Conservation (phyloP, 768 basidiomycete genomes). For the Glaciozyma antarctica region DNA sequence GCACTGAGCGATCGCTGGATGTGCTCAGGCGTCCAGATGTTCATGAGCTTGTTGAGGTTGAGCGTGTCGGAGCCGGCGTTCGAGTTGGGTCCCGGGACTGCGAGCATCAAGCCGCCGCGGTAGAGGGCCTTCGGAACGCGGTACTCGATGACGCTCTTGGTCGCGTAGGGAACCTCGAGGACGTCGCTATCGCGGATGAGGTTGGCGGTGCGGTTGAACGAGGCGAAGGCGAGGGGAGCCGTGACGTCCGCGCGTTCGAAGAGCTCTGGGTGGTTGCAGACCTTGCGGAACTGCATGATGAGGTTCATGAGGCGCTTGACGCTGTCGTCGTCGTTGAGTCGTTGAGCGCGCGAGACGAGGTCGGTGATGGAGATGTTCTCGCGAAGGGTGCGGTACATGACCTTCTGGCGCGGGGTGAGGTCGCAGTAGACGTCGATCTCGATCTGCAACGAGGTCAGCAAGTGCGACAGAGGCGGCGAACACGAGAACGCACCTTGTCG, state of each 20-base stretch:
- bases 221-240: slow-evolving; percentile 80
- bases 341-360: slow-evolving; percentile 82
- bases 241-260: slow-evolving; percentile 95
- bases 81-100: slow-evolving; percentile 54
- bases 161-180: slow-evolving; percentile 71
- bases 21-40: slow-evolving; percentile 83
- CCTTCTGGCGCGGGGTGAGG: slow-evolving; percentile 81
- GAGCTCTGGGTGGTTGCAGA: slow-evolving; percentile 95
- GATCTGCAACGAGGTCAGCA: slow-evolving; percentile 51
- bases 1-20: slow-evolving; percentile 60
- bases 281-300: slow-evolving; percentile 99
- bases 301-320: slow-evolving; percentile 95
- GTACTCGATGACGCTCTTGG: slow-evolving; percentile 75
- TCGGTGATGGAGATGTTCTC: slow-evolving; percentile 92
- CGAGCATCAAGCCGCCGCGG: slow-evolving; percentile 61
- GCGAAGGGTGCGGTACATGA: slow-evolving; percentile 76
- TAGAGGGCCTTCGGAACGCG: slow-evolving; percentile 50
- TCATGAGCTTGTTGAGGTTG: slow-evolving; percentile 59
- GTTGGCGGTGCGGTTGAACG: slow-evolving; percentile 69
- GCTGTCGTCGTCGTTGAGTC: slow-evolving; percentile 72
- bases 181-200: slow-evolving; percentile 82
- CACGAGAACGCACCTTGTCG: slow-evolving; percentile 62
- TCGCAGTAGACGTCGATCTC: slow-evolving; percentile 93
- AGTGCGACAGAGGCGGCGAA: neutral
- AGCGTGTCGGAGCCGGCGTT: slow-evolving; percentile 48